Evolutionary conservation across 768 basidiomycete species (phyloP).

Genomic region (Rickenella mellea): DNA sequence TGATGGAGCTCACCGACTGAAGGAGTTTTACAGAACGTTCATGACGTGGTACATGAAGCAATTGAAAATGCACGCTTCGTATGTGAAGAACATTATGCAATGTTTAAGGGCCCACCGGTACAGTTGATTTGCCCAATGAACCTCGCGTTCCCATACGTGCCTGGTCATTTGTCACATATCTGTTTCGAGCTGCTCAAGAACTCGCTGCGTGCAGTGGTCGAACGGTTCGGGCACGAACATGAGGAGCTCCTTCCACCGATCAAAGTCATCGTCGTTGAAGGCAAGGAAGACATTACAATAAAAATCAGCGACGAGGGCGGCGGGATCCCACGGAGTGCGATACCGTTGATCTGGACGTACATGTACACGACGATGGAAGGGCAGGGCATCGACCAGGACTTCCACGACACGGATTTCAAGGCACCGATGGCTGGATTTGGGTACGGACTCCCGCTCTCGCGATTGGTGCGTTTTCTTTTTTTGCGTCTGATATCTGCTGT

Average conservation of each 20-base stretch:
- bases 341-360: constrained; percentile 97
- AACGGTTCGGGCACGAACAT: constrained; percentile 75
- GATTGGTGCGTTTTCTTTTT: constrained; percentile 52
- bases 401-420: constrained; percentile 83
- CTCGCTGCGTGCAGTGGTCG: constrained; percentile 93
- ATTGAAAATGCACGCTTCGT: constrained; percentile 94
- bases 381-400: constrained; percentile 65
- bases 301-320: constrained; percentile 98
- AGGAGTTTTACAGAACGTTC: constrained; percentile 66
- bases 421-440: constrained; percentile 98
- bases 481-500: neutral
- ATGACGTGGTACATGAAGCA: constrained; percentile 96
- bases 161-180: constrained; percentile 94
- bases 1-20: too few relatives aligned
- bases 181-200: constrained; percentile 97
- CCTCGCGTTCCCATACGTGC: constrained; percentile 89
- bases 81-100: constrained; percentile 89
- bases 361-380: constrained; percentile 87
- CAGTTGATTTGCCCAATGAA: constrained; percentile 88
- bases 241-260: constrained; percentile 81
- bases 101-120: constrained; percentile 94
- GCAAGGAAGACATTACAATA: constrained; percentile 98
- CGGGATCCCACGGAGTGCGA: constrained; percentile 80
- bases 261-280: constrained; percentile 91
- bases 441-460: constrained; percentile 85